Base-by-base conservation (phyloP, 2,329 filamentous ascomycete species). In the Knufia fluminis region DNA sequence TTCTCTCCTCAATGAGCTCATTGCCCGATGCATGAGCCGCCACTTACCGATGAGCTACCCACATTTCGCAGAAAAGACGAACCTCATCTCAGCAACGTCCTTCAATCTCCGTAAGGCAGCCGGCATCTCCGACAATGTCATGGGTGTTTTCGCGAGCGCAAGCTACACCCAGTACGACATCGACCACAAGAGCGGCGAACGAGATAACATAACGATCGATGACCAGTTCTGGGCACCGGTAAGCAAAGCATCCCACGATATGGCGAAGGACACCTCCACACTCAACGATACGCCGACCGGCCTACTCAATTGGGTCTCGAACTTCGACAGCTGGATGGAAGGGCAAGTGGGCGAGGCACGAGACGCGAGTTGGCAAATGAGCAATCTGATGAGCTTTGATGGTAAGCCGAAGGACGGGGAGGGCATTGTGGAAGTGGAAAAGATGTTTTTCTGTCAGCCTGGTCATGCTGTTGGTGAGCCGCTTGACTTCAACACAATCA, bases 361-460 rank as follows among this genome's bases (percentile, higher is more conserved):
- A 22, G 68, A 70, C 35, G 60, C 53, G 14, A 70, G 69, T 3
- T 73, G 68, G 47, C 70, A 73, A 56, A 48, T 75, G 7, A 74
- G 71, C 57, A 75, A 75, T 52, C 44, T 73, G 2, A 64, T 66
- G 24, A 62, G 58, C 2, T 69, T 73, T 53, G 60, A 66, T 42
- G 24, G 26, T 6, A 31, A 22, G 3, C 26, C 43, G 7, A 10
- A 12, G 3, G 36, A n/a, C 19, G 31, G 1, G 33, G 20, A 9
- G 10, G 20, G 22, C 23, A 20, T n/a, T 3, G 16, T 17, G n/a
- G 4, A 16, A 7, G 58, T 73, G 1, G 60, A 57, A 8, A 60
- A 68, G 19, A 62, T 71, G 58, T 50, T 71, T 1, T 75, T 74
- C 55, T 64, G 66, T 4, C 70, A 73, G 51, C 71, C 72, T 2